Evolutionary conservation across 2,329 filamentous ascomycete genomes (phyloP), one percentile per base, ranked within the genome.

Genomic region (Diplodia seriata): DNA sequence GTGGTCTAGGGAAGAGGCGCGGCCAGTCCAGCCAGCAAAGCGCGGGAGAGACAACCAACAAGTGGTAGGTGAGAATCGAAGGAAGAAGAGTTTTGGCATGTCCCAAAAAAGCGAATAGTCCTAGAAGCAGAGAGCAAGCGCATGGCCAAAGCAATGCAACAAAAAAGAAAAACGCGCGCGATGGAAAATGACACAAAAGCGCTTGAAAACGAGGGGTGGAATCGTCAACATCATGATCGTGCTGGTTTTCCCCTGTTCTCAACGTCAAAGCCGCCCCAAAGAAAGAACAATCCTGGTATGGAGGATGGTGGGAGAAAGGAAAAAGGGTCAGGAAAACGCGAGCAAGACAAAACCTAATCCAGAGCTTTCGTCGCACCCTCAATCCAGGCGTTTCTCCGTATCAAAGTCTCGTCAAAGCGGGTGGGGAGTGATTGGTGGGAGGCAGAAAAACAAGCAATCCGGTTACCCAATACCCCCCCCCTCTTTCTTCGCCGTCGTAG

Each of bases 321-420:
- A n/a, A n/a, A n/a, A n/a, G n/a, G n/a, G n/a, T n/a, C n/a, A n/a
- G n/a, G n/a, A n/a, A 47, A 47, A 47, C 43, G 43, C 43, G 43
- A 47, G 43, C n/a, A 47, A 47, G 43, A 47, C 43, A 47, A 47
- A 47, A 47, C 43, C 43, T 47, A 47, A 47, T 47, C 43, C 43
- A 47, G 43, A 47, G 43, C 43, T 47, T 47, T 47, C 43, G 8
- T 47, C 43, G 43, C 43, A n/a, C 43, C 43, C 43, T 47, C 18
- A 47, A 47, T 47, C 43, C 43, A 47, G n/a, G 43, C 43, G 43
- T 47, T n/a, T 47, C 43, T 36, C 43, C 43, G n/a, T 47, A 20
- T 47, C 43, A n/a, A 33, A 33, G 9, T 11, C 3, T 36, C 33
- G 9, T 36, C 5, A 43, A 43, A 47, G 43, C 20, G n/a, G 8